phyloP scores from a whole-genome alignment of 2,329 filamentous ascomycete species.

The Venturiaceae sp. region DNA sequence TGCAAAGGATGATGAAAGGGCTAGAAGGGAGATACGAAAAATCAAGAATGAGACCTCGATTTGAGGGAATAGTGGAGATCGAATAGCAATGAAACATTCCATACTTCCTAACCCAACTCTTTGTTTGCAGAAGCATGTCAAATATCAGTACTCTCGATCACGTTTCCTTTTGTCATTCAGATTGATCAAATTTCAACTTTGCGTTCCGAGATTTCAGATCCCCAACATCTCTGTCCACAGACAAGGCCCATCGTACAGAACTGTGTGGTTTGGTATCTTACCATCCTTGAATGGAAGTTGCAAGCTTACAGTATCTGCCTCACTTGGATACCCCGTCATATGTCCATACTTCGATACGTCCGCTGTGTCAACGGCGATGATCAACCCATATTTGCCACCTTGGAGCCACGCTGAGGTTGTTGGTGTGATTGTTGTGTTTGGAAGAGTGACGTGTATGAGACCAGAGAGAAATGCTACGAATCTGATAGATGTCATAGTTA shows the following conservation, averaged over 20 bases:
- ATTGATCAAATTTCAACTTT: no score
- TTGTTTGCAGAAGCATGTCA: no score
- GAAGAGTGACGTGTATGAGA: slow-evolving; percentile 4
- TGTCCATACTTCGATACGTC: slow-evolving; percentile 32
- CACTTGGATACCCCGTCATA: slow-evolving; percentile 29
- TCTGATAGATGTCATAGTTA: not conserved
- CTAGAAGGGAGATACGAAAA: no score
- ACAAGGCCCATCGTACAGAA: slow-evolving; percentile 32
- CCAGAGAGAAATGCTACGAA: slow-evolving; percentile 7
- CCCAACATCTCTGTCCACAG: slow-evolving; percentile 9
- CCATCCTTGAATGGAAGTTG: slow-evolving; percentile 26
- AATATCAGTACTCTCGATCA: no score
- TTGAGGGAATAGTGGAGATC: no score
- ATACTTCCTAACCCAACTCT: no score
- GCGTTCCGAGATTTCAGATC: no score
- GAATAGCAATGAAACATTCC: no score
- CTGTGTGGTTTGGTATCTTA: slow-evolving; percentile 26
- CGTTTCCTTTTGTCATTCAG: no score
- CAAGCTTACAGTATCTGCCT: slow-evolving; percentile 25
- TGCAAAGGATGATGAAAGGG: no score
- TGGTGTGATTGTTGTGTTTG: not conserved
- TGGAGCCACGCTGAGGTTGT: slow-evolving; percentile 8
- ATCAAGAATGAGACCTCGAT: no score
- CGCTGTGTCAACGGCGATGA: slow-evolving; percentile 33
- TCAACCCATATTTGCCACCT: slow-evolving; percentile 11